Conservation (phyloP, 352 stramenopile species). For the Pythium sukuiense region DNA sequence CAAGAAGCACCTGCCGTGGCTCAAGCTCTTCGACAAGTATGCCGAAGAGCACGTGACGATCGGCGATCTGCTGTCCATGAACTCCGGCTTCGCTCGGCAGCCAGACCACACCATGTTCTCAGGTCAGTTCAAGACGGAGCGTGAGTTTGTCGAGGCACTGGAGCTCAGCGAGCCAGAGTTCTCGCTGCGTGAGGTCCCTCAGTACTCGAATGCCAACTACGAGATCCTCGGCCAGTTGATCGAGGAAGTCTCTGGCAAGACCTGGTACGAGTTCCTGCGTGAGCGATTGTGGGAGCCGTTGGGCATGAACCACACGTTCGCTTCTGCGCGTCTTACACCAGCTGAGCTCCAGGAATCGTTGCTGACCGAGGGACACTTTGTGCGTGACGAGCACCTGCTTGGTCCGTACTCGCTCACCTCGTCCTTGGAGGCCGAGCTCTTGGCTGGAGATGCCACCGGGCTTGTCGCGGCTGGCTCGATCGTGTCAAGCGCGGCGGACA, state of each 20-base stretch:
- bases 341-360: conserved; percentile 6
- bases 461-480: conserved; percentile 46
- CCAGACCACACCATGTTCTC: conserved; percentile 35
- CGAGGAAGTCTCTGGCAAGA: conserved; percentile 37
- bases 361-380: conserved; percentile 38
- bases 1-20: conserved; percentile 52
- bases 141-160: conserved; percentile 35
- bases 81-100: conserved; percentile 46
- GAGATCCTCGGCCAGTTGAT: conserved; percentile 62
- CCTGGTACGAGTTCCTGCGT: conserved; percentile 50
- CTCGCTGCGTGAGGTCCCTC: conserved; percentile 45
- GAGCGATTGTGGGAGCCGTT: conserved; percentile 54
- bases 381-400: conserved; percentile 41
- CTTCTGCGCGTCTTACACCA: conserved; percentile 22
- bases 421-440: conserved; percentile 31
- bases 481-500: conserved; percentile 50
- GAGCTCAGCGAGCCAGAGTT: conserved; percentile 38
- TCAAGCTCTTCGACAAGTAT: conserved; percentile 64
- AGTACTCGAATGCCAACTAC: conserved; percentile 67
- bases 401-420: conserved; percentile 45
- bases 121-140: conserved; percentile 39
- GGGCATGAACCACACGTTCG: conserved; percentile 57
- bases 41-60: conserved; percentile 51
- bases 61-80: conserved; percentile 61
- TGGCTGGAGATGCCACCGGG: conserved; percentile 9